A percentile compares a stretch with the other conserved stretches of the same genome.
Evolutionary conservation across 2,329 filamentous ascomycete species (phyloP).

Genomic region (Colletotrichum sidae): DNA sequence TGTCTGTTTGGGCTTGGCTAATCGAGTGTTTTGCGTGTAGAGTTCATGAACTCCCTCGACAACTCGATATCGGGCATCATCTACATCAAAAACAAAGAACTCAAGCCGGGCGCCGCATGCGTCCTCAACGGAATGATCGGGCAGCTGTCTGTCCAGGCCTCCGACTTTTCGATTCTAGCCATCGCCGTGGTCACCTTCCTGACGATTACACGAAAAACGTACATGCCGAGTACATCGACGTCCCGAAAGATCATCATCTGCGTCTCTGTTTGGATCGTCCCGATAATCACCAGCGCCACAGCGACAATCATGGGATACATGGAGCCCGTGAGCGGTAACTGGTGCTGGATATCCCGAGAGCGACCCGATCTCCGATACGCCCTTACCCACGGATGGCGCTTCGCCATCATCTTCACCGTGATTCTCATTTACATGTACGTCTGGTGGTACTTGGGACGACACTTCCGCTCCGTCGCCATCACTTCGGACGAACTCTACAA

Average conservation of each 20-base stretch:
- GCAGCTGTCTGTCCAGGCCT: conserved; percentile 58
- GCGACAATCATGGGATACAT: conserved; percentile 46
- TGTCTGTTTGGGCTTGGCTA: not conserved
- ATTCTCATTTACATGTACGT: conserved; percentile 56
- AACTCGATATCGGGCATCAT: conserved; percentile 55
- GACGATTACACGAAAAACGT: conserved; percentile 50
- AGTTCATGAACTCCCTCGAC: conserved; percentile 55
- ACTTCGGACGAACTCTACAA: conserved; percentile 25
- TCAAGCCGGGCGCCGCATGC: conserved; percentile 48
- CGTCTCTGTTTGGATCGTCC: conserved; percentile 53
- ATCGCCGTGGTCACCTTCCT: conserved; percentile 57
- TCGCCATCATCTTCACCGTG: conserved; percentile 54
- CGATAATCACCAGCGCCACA: conserved; percentile 50
- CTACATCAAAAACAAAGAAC: conserved; percentile 43
- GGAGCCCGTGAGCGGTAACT: conserved; percentile 54
- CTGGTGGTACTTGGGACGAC: conserved; percentile 48
- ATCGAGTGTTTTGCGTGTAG: conserved; percentile 39
- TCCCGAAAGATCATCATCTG: conserved; percentile 48
- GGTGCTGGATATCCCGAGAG: conserved; percentile 58
- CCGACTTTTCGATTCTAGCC: conserved; percentile 56
- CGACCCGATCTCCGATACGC: conserved; percentile 55
- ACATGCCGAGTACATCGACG: conserved; percentile 46
- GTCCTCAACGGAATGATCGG: conserved; percentile 56
- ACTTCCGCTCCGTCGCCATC: conserved; percentile 39
- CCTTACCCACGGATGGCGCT: conserved; percentile 58